Evolutionary conservation across 371 early-diverging fungal genomes (phyloP).

Genomic region (Lichtheimia ornata): DNA sequence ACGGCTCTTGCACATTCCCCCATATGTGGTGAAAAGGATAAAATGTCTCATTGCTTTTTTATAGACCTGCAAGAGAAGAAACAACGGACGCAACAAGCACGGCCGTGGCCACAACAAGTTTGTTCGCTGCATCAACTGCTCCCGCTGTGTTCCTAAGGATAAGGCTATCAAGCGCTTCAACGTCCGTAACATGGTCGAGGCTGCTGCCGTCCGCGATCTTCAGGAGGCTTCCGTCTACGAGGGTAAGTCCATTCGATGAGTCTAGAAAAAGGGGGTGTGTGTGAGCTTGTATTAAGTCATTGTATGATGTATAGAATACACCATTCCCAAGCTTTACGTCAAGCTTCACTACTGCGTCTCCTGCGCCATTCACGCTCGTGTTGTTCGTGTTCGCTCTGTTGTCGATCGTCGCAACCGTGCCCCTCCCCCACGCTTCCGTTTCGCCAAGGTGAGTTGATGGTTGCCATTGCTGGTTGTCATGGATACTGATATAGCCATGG

Average conservation of each 20-base stretch:
- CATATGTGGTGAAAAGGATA: background rate
- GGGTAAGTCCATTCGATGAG: constrained; percentile 44
- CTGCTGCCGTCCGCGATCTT: constrained; percentile 97
- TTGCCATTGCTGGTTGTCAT: background rate
- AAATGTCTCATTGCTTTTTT: background rate
- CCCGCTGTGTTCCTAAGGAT: constrained; percentile 98
- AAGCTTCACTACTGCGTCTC: constrained; percentile 98
- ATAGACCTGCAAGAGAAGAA: constrained; percentile 97
- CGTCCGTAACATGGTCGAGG: constrained; percentile 98
- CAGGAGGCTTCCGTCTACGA: constrained; percentile 95
- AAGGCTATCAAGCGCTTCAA: constrained; percentile 99
- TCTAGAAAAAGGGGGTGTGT: background rate
- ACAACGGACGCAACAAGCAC: constrained; percentile 98
- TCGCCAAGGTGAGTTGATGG: constrained; percentile 54
- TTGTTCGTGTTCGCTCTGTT: constrained; percentile 96
- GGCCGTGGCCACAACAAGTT: constrained; percentile 98
- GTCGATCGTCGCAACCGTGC: constrained; percentile 92
- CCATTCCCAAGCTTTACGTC: constrained; percentile 97
- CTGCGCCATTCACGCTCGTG: constrained; percentile 97
- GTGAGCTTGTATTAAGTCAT: background rate
- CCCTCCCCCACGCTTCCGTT: constrained; percentile 89
- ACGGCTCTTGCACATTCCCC: background rate
- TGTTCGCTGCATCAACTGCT: constrained; percentile 99
- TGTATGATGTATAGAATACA: constrained; percentile 67
- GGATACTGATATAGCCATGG: background rate